phyloP scores from a whole-genome alignment of 371 early-diverging fungal species.

The Capillidium heterosporum region DNA sequence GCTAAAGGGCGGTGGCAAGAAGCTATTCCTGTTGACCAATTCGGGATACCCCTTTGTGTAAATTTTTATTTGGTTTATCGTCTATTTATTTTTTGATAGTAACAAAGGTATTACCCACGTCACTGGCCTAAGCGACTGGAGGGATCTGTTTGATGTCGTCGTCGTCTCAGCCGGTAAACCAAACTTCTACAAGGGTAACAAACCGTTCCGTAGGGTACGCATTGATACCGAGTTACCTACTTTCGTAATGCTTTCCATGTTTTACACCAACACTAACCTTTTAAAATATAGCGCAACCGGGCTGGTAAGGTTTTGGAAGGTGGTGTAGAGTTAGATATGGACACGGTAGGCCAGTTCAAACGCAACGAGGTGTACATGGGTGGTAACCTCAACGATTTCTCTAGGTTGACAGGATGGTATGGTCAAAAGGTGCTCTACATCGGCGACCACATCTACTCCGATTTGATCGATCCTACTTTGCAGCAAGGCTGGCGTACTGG shows the following conservation, averaged over 20 bases:
- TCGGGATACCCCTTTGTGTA: constrained; percentile 33
- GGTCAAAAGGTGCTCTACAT: constrained; percentile 41
- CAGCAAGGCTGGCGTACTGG: constrained; percentile 57
- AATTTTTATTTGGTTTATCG: neutral
- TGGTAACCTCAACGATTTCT: constrained; percentile 35
- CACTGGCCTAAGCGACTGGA: constrained; percentile 28
- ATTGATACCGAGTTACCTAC: neutral
- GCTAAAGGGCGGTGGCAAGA: constrained; percentile 23
- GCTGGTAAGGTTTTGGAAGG: neutral
- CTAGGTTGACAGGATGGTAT: constrained; percentile 32
- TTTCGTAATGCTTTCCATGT: neutral
- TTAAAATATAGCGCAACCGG: neutral
- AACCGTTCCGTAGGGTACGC: constrained; percentile 28
- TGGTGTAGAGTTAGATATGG: constrained; percentile 9
- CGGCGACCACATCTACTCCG: constrained; percentile 48
- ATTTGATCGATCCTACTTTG: constrained; percentile 35
- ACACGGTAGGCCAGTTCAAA: constrained; percentile 24
- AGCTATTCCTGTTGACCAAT: constrained; percentile 36
- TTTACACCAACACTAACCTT: constrained; percentile 3
- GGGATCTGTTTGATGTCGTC: constrained; percentile 40
- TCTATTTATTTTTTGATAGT: constrained; percentile 5
- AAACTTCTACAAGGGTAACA: constrained; percentile 28
- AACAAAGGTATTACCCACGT: constrained; percentile 28
- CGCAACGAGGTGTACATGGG: constrained; percentile 39
- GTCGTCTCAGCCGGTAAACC: constrained; percentile 39